Percentiles rank a stretch among this genome's conserved stretches.
These are phyloP conservation scores for Aspergillus eucalypticola DNA, from an alignment of 2,329 filamentous ascomycete genomes.

Conservation along the genomic window DNA sequence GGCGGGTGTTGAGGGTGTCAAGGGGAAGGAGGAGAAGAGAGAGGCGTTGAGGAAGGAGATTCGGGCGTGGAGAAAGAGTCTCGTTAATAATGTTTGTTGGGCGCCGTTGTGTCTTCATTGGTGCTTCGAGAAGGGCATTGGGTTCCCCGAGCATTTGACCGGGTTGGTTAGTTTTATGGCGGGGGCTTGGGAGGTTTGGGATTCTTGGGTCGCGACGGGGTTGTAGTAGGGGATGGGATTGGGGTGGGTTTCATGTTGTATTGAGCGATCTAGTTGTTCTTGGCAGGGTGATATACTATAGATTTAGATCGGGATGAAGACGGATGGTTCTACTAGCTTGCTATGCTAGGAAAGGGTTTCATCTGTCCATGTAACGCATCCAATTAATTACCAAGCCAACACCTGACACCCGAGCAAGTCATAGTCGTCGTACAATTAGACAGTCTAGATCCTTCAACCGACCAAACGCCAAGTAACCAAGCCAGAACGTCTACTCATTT, in stretches of 20 bases:
- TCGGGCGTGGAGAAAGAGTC: slow-evolving; percentile 59
- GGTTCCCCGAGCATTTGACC: slow-evolving; percentile 58
- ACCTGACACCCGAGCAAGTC: not conserved
- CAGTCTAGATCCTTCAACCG: not conserved
- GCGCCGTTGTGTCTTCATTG: slow-evolving; percentile 83
- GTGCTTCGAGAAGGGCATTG: slow-evolving; percentile 67
- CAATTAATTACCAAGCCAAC: not conserved
- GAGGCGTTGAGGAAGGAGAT: slow-evolving; percentile 44
- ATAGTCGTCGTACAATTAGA: not conserved
- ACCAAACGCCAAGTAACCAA: not conserved
- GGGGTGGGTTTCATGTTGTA: slow-evolving; percentile 2
- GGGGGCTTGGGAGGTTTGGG: slow-evolving; percentile 47
- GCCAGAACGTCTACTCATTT: not conserved
- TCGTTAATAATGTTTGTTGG: slow-evolving; percentile 72
- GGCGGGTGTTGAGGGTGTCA: slow-evolving; percentile 6
- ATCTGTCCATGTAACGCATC: not conserved
- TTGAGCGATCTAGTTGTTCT: not conserved
- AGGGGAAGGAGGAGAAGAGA: slow-evolving; percentile 31
- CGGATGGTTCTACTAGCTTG: not conserved
- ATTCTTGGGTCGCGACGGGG: slow-evolving; percentile 48
- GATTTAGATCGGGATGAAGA: not conserved
- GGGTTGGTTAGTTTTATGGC: slow-evolving; percentile 60
- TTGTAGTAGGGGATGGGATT: slow-evolving; percentile 6
- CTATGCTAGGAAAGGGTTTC: not conserved
- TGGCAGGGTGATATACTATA: not conserved